A percentile compares a stretch with the other conserved stretches of the same genome.
Conservation (phyloP, 2,329 filamentous ascomycete species). For the Cladophialophora chaetospira region DNA sequence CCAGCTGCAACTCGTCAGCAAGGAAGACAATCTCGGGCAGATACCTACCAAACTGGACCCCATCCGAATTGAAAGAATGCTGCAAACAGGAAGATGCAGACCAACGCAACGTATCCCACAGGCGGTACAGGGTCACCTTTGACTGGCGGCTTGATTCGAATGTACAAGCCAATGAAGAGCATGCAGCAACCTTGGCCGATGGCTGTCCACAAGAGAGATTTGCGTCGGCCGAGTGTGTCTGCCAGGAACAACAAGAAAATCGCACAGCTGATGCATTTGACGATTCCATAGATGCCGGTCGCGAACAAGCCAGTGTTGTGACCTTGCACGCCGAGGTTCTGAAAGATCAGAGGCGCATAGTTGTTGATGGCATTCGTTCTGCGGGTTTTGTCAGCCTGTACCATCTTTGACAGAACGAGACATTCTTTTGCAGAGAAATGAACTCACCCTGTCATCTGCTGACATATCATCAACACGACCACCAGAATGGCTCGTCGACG, state of each 20-base stretch:
- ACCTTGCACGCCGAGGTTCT: slow-evolving; percentile 61
- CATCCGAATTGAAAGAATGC: slow-evolving; percentile 70
- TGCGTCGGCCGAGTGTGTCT: slow-evolving; percentile 67
- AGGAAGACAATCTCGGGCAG: not conserved
- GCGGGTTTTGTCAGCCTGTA: no score
- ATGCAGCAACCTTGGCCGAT: slow-evolving; percentile 60
- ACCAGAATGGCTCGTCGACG: slow-evolving; percentile 57
- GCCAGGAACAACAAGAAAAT: slow-evolving; percentile 67
- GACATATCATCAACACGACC: slow-evolving; percentile 55
- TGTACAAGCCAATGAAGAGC: slow-evolving; percentile 72
- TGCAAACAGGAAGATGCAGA: slow-evolving; percentile 74
- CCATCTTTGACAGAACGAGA: no score
- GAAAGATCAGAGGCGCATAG: slow-evolving; percentile 71
- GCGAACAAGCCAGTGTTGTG: slow-evolving; percentile 67
- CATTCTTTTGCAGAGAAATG: no score
- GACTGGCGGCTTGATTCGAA: slow-evolving; percentile 60
- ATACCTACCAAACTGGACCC: slow-evolving; percentile 59
- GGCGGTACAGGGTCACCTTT: slow-evolving; percentile 57
- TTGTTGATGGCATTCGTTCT: slow-evolving; percentile 64
- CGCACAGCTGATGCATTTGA: slow-evolving; percentile 64
- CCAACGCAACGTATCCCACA: slow-evolving; percentile 69
- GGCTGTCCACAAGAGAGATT: slow-evolving; percentile 62
- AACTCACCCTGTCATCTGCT: slow-evolving; percentile 57
- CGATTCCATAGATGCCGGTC: slow-evolving; percentile 71
- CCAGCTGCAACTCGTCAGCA: slow-evolving; percentile 51